Conservation (phyloP, 139 green algal genomes). For the Chlamydomonas urium region DNA sequence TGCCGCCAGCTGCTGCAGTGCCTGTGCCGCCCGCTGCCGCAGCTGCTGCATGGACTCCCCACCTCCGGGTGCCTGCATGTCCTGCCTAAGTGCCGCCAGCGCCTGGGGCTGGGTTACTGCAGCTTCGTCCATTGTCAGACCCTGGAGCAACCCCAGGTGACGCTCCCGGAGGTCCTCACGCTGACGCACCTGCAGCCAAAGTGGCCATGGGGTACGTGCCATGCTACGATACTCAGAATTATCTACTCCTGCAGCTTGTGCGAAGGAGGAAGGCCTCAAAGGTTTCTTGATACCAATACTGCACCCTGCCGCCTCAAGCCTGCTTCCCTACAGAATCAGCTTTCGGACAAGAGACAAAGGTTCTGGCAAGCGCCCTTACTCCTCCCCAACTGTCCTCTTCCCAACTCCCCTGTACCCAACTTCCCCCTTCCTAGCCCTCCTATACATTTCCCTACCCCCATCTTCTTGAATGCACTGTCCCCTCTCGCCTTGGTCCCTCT, state of each 20-base stretch:
- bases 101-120: neutral
- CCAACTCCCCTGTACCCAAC: too few species aligned
- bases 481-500: too few species aligned
- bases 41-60: too few species aligned
- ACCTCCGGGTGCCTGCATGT: too few species aligned
- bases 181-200: neutral
- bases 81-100: too few species aligned
- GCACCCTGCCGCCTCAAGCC: neutral
- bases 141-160: neutral
- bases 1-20: neutral
- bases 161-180: neutral
- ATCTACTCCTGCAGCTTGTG: neutral
- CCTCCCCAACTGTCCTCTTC: too few species aligned
- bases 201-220: neutral
- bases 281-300: neutral
- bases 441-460: too few species aligned
- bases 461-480: too few species aligned
- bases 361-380: too few species aligned
- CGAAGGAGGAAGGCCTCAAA: neutral
- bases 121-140: neutral
- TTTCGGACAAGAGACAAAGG: too few species aligned
- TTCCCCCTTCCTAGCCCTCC: too few species aligned
- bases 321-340: too few species aligned
- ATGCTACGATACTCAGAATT: neutral
- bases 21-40: neutral